Evolutionary conservation across 495 filamentous ascomycete species (phyloP), one percentile per base, ranked within the genome.

Genomic region (Jackrogersella minutella): DNA sequence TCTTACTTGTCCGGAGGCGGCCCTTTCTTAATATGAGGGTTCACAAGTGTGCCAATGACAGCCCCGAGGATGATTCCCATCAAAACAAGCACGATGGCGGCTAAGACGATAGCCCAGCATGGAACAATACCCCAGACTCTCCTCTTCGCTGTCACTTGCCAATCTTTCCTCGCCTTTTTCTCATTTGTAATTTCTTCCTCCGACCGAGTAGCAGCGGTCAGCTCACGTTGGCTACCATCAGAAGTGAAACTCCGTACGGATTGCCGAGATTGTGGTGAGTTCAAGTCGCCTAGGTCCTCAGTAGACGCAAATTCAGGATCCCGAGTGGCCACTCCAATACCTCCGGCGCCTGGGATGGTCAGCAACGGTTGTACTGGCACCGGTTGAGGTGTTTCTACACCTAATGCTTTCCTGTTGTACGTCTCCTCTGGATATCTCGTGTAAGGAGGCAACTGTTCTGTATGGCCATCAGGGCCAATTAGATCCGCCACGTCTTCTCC

Each of bases 371-470:
- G 68, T 26, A 11, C 9, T 46, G 21, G 41, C 41, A 52, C 54
- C 33, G 71, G 44, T 8, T 57, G 70, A 28, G 58, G 54, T 26
- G 44, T 54, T 37, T 69, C 54, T 28, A 69, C 17, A 1, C 58
- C 68, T 4, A 66, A 24, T 24, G 76, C 53, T 66, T 80, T 79
- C 55, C 73, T 72, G 19, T 64, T 71, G 66, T 80, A 76, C 9
- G 71, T 77, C 4, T 84, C 87, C 44, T 90, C 86, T 1, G 91
- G 88, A 74, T 91, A 93, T 63, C 89, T 84, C 10, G 92, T 89
- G 77, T 97, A 97, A 10, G 93, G 93, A 14, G 93, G 93, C 30
- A 97, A 79, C 66, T 93, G 91, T 73, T 97, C 93, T 2, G 91
- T 89, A 74, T 97, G 93, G 1, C 93, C 93, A 69, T 94, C 90